These are phyloP conservation scores for Podospora pseudopauciseta DNA, from an alignment of 495 filamentous ascomycete genomes.

Conservation along the genomic window DNA sequence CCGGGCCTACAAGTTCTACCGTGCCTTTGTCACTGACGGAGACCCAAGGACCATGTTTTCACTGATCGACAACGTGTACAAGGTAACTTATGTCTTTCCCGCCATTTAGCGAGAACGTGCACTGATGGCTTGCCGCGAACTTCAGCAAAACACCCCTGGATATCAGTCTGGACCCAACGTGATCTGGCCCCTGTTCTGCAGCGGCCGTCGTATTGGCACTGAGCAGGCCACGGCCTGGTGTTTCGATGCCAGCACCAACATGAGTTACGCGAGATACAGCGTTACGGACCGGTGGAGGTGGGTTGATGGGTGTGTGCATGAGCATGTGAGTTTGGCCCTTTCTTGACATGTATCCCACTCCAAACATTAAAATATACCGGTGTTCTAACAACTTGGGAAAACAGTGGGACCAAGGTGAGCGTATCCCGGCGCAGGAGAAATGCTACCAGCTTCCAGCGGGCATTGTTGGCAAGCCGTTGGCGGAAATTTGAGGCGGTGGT, in stretches of 20 bases:
- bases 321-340: slow-evolving; percentile 37
- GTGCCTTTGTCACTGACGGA: slow-evolving; percentile 46
- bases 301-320: slow-evolving; percentile 47
- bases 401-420: slow-evolving; percentile 42
- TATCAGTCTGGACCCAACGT: slow-evolving; percentile 38
- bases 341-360: not conserved
- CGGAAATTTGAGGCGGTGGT: not conserved
- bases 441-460: slow-evolving; percentile 34
- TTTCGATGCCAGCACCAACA: slow-evolving; percentile 46
- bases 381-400: slow-evolving; percentile 1
- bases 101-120: not conserved
- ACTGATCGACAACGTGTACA: slow-evolving; percentile 34
- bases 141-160: slow-evolving; percentile 45
- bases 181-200: slow-evolving; percentile 46
- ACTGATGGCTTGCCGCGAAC: slow-evolving; percentile 5
- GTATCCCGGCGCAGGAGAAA: slow-evolving; percentile 34
- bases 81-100: not conserved
- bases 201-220: slow-evolving; percentile 37
- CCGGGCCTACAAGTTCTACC: slow-evolving; percentile 48
- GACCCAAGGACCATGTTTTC: slow-evolving; percentile 48
- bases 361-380: not conserved
- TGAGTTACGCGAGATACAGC: slow-evolving; percentile 46
- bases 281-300: slow-evolving; percentile 44
- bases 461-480: not conserved
- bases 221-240: slow-evolving; percentile 42